Evolutionary conservation across 208 protist species (phyloP), one percentile per base, ranked within the genome.

Genomic region (Dictyostelium gargantuum): DNA sequence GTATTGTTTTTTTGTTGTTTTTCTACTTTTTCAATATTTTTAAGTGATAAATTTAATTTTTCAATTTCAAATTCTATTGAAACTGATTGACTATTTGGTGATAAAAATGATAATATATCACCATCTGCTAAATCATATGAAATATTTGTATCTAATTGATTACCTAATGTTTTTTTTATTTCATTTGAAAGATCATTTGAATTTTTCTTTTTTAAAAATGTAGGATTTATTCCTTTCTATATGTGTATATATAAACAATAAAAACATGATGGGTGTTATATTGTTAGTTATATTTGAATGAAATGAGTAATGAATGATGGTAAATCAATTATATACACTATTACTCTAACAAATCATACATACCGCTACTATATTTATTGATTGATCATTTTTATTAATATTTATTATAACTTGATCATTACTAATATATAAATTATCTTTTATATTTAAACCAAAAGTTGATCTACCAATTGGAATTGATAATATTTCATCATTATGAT

Each of bases 201-300:
- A 42, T 48, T 38, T n/a, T 11, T 35, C 13, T 21, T 80, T 80
- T 40, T 80, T 17, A 80, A 32, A 80, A 56, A 80, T 56, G 74
- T 58, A n/a, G 74, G 74, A 42, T 58, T 80, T 21, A 58, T 48
- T 17, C 44, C 44, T n/a, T 58, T 80, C 74, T 80, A 80, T n/a
- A 80, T 74, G 26, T 44, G 6, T 44, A 72, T 32, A 44, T 44
- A 72, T 6, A 66, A 58, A 15, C 52, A 58, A 58, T n/a, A n/a
- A n/a, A n/a, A 10, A 26, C 13, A 32, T 63, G 23, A n/a, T 63
- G 23, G 10, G 10, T 19, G n/a, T 40, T 40, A 68, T 46, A 48
- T 73, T 46, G 9, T 6, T 46, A 23, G 32, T 74, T 13, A 26
- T 13, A 48, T 46, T 46, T 48, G 11, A 73, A 15, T 40, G 29